Percentiles rank a stretch among this genome's conserved stretches.
phyloP scores from a whole-genome alignment of 345 rosid species.

The Eucalyptus melliodora region DNA sequence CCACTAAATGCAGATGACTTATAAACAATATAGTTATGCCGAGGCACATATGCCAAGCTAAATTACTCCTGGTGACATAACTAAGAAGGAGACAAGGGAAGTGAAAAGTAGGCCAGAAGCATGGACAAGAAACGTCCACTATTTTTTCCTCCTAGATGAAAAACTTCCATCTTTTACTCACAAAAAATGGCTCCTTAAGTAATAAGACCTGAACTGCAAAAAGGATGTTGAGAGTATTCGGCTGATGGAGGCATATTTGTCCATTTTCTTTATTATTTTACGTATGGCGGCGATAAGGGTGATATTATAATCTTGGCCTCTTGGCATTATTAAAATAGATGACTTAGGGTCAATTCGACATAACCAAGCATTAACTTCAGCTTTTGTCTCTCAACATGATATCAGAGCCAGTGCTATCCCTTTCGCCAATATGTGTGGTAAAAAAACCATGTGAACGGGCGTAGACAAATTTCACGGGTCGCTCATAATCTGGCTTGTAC shows the following conservation, averaged over 20 bases:
- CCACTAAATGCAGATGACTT: neutral
- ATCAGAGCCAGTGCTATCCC: neutral
- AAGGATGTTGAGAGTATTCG: neutral
- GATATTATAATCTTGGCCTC: neutral
- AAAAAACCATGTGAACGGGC: neutral
- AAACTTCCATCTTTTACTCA: neutral
- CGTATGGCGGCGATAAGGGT: neutral
- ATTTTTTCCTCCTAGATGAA: neutral
- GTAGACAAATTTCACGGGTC: neutral
- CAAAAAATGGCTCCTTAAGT: neutral
- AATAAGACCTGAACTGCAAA: neutral
- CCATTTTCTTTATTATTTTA: neutral
- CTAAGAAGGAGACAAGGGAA: neutral
- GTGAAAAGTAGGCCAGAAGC: neutral
- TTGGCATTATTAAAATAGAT: neutral
- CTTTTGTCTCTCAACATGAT: neutral
- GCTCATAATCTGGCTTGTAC: neutral
- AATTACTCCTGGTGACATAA: neutral
- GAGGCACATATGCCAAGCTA: neutral
- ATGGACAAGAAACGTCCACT: neutral
- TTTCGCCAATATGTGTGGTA: neutral
- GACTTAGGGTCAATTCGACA: neutral
- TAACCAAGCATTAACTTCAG: neutral
- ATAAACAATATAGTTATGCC: neutral
- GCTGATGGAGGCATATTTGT: neutral